Evolutionary conservation across 2,329 filamentous ascomycete genomes (phyloP).

Genomic region (Sphaerulina musiva): DNA sequence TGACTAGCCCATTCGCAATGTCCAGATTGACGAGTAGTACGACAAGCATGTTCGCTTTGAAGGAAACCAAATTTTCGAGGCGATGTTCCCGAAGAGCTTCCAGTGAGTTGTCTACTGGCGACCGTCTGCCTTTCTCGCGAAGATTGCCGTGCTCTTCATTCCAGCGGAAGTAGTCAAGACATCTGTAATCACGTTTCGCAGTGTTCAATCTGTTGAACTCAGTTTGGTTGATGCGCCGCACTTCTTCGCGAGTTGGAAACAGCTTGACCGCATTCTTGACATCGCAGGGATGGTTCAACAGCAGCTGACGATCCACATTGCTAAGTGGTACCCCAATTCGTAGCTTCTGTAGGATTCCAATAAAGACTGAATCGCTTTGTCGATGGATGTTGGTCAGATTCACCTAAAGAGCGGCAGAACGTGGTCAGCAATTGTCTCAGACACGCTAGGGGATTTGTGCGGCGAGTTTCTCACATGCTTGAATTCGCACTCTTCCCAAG

Average conservation of each 20-base stretch:
- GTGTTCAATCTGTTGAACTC: constrained; percentile 12
- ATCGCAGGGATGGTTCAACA: constrained; percentile 40
- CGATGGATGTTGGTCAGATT: constrained; percentile 52
- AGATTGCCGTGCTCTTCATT: constrained; percentile 16
- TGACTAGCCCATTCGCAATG: constrained; percentile 39
- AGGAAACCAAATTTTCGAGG: constrained; percentile 39
- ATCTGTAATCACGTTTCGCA: constrained; percentile 26
- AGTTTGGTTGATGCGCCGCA: constrained; percentile 15
- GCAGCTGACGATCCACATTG: constrained; percentile 35
- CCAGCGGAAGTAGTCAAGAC: constrained; percentile 39
- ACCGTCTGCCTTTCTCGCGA: constrained; percentile 12
- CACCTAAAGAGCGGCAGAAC: constrained; percentile 23
- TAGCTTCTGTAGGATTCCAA: constrained; percentile 51
- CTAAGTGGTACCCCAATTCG: constrained; percentile 43
- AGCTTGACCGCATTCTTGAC: constrained; percentile 31
- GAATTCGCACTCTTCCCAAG: constrained; percentile 53
- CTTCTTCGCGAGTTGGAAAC: constrained; percentile 24
- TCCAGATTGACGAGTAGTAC: constrained; percentile 49
- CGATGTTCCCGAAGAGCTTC: constrained; percentile 36
- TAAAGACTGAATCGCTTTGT: constrained; percentile 50
- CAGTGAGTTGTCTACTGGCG: constrained; percentile 24
- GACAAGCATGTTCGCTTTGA: constrained; percentile 50
- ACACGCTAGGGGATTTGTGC: too few relatives aligned
- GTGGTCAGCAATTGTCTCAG: too few relatives aligned
- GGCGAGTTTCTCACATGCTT: constrained; percentile 29